Conservation (phyloP, 306 rosid species). For the Oemleria cerasiformis region DNA sequence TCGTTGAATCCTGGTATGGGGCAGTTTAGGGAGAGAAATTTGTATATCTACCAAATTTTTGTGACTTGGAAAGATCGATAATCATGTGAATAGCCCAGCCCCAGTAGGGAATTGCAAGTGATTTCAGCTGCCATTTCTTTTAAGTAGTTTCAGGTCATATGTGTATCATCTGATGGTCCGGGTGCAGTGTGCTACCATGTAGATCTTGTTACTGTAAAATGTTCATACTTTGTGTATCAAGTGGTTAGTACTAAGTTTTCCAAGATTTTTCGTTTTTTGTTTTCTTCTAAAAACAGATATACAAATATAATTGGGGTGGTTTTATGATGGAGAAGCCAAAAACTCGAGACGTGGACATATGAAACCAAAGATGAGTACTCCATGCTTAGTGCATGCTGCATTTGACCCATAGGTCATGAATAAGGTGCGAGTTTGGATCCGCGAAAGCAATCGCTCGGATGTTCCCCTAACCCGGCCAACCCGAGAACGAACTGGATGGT, state of each 20-base stretch:
- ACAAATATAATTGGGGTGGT: background rate
- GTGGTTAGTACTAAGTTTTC: background rate
- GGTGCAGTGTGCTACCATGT: constrained; percentile 27
- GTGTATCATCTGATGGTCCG: constrained; percentile 44
- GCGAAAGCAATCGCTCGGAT: no score
- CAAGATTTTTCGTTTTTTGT: background rate
- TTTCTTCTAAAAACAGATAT: background rate
- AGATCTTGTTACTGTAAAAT: constrained; percentile 29
- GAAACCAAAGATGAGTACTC: no score
- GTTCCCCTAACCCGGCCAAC: no score
- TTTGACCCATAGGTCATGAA: no score
- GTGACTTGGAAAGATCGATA: constrained; percentile 36
- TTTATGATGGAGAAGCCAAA: no score
- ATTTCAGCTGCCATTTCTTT: constrained; percentile 1
- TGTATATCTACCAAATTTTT: constrained; percentile 50
- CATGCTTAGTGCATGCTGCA: no score
- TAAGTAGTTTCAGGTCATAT: constrained; percentile 13
- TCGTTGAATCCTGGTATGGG: constrained; percentile 18
- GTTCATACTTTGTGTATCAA: constrained; percentile 35
- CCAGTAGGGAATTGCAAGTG: constrained; percentile 35
- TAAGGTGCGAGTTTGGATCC: no score
- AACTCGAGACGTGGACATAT: no score
- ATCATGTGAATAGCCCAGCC: constrained; percentile 50
- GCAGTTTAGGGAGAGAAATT: constrained; percentile 33
- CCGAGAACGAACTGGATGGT: no score